Conservation (phyloP, 306 rosid genomes). For the Alnus glutinosa region DNA sequence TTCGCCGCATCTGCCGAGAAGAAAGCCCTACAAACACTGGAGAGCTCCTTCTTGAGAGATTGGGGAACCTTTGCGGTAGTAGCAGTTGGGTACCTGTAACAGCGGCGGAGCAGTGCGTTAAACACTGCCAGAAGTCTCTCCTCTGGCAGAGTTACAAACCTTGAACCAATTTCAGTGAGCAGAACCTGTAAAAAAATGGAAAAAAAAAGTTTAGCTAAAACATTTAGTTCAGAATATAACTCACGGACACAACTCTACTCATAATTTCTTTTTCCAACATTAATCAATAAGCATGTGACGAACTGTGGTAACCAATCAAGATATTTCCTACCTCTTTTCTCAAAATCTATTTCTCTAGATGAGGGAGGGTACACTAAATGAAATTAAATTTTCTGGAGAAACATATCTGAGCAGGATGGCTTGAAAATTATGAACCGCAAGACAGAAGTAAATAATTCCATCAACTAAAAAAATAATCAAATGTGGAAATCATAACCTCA, state of each 20-base stretch:
- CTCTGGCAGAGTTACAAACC: conserved; percentile 97
- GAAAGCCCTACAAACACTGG: conserved; percentile 99
- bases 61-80: conserved; percentile 99
- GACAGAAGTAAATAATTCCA: neutral
- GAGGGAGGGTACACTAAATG: neutral
- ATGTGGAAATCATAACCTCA: conserved; percentile 60
- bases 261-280: neutral
- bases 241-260: neutral
- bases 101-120: conserved; percentile 96
- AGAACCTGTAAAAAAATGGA: conserved; percentile 53
- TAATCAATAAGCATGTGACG: neutral
- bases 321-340: neutral
- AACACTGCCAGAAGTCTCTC: conserved; percentile 99
- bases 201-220: conserved; percentile 11
- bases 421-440: neutral
- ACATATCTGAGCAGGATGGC: neutral
- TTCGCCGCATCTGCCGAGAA: conserved; percentile 95
- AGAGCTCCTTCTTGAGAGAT: conserved; percentile 97
- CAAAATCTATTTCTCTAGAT: neutral
- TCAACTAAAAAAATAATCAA: conserved; percentile 19
- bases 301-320: neutral
- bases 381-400: neutral
- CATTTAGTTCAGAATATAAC: conserved; percentile 5
- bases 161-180: conserved; percentile 96
- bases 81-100: conserved; percentile 98